Base-by-base conservation (phyloP, 106 monocot species). In the Dendrobium catenatum region DNA sequence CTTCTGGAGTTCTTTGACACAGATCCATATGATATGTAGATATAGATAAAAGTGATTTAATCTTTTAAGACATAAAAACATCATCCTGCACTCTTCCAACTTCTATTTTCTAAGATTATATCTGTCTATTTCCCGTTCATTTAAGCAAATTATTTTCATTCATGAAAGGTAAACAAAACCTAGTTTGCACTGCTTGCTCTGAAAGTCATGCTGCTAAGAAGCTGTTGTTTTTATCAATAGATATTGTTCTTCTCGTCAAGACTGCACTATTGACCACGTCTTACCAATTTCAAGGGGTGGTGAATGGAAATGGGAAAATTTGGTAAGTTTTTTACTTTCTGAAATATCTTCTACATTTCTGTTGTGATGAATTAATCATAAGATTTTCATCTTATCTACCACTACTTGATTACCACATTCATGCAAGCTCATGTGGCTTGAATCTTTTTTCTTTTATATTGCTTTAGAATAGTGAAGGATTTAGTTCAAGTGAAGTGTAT, bases 291-390 rank as follows among this genome's bases (percentile, higher is more conserved):
- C 94, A 70, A 85, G 86, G 48, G 97, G 97, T 7, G 97, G 97
- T 47, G 85, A 97, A 86, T 94, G 94, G 97, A 90, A 83, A 67
- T 94, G 97, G 97, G 94, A 92, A 81, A 97, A 94, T 91, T 83
- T 97, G 89, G 97, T 94, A 80, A 48, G 20, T 55, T 20, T 77
- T 16, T 66, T n/a, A 5, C 15, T 66, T 13, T 48, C 11, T 46
- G 46, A 46, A 46, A 46, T 46, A 46, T 46, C 9, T 46, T 46
- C 9, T 46, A 46, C 44, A 46, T 46, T 46, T 46, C 46, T 7
- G 9, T 46, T 46, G 46, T 46, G 46, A 46, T 9, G 37, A 37
- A 44, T 44, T 7, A 46, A 46, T 0, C 9, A 9, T 46, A 46
- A 46, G 5, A 46, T 46, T 46, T 46, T 46, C 8, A 0, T 46